Base-by-base conservation (phyloP, 805 yeast species). In the Kodamaea hsintzibuensis region DNA sequence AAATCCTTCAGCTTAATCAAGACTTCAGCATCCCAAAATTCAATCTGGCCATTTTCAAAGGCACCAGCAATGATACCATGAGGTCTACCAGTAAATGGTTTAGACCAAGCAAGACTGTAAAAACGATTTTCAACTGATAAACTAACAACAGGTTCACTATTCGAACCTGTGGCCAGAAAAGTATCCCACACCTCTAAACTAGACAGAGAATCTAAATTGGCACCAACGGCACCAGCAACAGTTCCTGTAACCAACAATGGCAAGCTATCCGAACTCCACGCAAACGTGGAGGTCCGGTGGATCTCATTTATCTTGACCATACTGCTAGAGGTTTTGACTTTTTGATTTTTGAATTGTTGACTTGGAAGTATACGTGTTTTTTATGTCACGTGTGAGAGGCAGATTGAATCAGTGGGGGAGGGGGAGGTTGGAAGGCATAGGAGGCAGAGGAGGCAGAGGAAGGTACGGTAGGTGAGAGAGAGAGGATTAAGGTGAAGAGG, bases 181-280 rank as follows among this genome's bases (percentile, higher is more conserved):
- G 89, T 79, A 56, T 88, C 85, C 89, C 96, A 88, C 56, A 95
- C 77, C 62, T 91, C 92, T 54, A 95, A 73, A n/a, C 81, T 71
- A 1, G 97, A 84, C 27, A 85, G 79, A 17, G 95, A 84, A 42
- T 92, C 85, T 70, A 92, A 92, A 66, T 87, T 85, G 43, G 88
- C 89, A 67, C 91, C 97, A 62, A 95, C 88, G 12, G 97, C 96
- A 7, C 98, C 98, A 0, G 98, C 92, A n/a, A 90, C 88, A 0
- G 97, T 88, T 18, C 97, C 99, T 1, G 97, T 83, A 18, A 91
- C 98, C 60, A 95, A 68, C 51, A 82, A 71, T 14, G 98, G 98
- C 57, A 84, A 72, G 42, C 78, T 69, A 60, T 83, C 89, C 59
- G 85, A 82, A 46, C 97, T 89, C 98, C 98, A 93, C 44, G 98